Evolutionary conservation across 2,329 filamentous ascomycete genomes (phyloP), one percentile per base, ranked within the genome.

Genomic region (Botryotinia globosa): DNA sequence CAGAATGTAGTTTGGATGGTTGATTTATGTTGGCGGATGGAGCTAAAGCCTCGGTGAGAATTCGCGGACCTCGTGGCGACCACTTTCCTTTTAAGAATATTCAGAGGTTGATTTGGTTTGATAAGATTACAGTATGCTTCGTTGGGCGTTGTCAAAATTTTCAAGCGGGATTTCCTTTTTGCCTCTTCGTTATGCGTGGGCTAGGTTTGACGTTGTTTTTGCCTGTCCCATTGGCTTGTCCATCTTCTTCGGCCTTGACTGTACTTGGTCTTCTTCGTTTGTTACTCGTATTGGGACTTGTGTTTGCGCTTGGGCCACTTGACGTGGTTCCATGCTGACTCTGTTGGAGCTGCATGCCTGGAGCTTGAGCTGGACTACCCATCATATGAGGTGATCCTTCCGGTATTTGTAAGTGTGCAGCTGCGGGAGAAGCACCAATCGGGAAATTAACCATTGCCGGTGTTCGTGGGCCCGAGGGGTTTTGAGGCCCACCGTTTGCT

Each of bases 311-410:
- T 10, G 89, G 88, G 2, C 88, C 89, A 79, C 87, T 89, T 16
- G 89, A 91, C 80, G 84, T 88, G 45, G 89, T 90, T 56, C 89
- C 90, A 79, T 91, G 90, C 80, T 91, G 89, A 79, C 89, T 91
- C 75, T 88, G 87, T 79, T 91, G 89, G 74, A 89, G 83, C 80
- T 89, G 88, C 89, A 91, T 91, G 74, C 85, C 85, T 34, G 89
- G 89, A 69, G 87, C 88, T 22, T 87, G 86, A 29, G 88, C 88
- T 14, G 90, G 90, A 79, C 88, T 90, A 71, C 87, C 77, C 39
- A 74, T 86, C 61, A 87, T 82, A 72, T 89, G 88, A 68, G 89
- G 89, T 22, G 89, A 90, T 25, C 88, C 89, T 42, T 77, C 78
- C 12, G 89, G 88, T 7, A 90, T 84, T 77, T 87, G 85, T 75